Evolutionary conservation across 768 basidiomycete genomes (phyloP).

Genomic region (Lactarius hengduanensis): DNA sequence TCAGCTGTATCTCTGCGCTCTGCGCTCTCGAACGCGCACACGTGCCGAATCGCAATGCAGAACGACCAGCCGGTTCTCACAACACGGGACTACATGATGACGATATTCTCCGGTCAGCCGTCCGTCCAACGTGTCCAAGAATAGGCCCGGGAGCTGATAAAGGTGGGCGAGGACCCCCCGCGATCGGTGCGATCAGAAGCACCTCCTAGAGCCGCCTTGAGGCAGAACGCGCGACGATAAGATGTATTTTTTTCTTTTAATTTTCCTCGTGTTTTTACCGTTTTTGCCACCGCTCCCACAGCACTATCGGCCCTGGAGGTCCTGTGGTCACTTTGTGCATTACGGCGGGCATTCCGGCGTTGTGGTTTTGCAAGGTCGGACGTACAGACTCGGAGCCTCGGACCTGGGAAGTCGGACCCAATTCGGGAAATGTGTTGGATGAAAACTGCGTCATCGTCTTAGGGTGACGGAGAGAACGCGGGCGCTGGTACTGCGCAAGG

Average conservation of each 20-base stretch:
- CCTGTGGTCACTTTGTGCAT: background rate
- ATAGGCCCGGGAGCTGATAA: conserved; percentile 5
- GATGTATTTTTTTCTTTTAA: background rate
- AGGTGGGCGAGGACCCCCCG: background rate
- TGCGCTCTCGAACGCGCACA: background rate
- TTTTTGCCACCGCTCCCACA: background rate
- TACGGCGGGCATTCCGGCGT: background rate
- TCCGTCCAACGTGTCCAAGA: background rate
- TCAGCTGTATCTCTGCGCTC: background rate
- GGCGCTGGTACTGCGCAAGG: background rate
- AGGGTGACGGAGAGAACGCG: conserved; percentile 4
- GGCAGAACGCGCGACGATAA: conserved; percentile 7
- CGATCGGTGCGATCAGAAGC: conserved; percentile 10
- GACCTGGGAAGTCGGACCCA: background rate
- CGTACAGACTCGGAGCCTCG: background rate
- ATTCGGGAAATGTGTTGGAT: background rate
- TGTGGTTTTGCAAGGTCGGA: background rate
- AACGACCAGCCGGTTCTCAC: background rate
- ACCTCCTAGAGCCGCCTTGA: conserved; percentile 13
- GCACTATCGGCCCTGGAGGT: background rate
- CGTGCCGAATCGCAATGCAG: background rate
- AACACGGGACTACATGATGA: background rate
- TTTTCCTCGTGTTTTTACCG: background rate
- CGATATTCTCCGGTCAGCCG: background rate
- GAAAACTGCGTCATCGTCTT: conserved; percentile 6